phyloP scores from a whole-genome alignment of 1,284 basidiomycete genomes.

The Hymenochaete sp. region DNA sequence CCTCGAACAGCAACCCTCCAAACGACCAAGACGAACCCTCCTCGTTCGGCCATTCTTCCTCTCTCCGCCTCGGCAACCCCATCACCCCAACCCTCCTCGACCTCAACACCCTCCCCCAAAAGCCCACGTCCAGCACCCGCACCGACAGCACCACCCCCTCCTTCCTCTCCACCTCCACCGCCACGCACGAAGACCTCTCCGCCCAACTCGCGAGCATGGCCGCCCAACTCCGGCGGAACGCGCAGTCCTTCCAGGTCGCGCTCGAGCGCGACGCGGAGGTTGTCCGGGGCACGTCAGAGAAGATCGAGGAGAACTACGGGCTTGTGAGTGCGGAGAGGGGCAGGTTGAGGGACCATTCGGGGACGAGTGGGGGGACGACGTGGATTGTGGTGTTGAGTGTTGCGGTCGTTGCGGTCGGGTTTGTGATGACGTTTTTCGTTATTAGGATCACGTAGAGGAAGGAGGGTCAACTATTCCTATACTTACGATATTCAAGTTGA shows the following conservation, averaged over 20 bases:
- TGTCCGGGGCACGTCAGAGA: conserved; percentile 50
- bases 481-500: background rate
- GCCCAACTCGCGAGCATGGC: conserved; percentile 72
- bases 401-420: conserved; percentile 49
- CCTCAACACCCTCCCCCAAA: conserved; percentile 19
- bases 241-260: conserved; percentile 56
- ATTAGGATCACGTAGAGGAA: conserved; percentile 47
- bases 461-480: background rate
- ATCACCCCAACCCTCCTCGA: conserved; percentile 23
- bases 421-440: conserved; percentile 62
- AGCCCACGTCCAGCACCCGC: conserved; percentile 24
- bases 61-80: conserved; percentile 8
- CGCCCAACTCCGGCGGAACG: conserved; percentile 65
- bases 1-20: background rate
- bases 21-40: background rate
- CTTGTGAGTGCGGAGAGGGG: conserved; percentile 58
- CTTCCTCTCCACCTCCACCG: conserved; percentile 47
- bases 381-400: conserved; percentile 60
- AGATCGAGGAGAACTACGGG: conserved; percentile 63
- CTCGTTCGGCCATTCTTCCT: background rate
- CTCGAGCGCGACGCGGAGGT: conserved; percentile 58
- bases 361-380: conserved; percentile 62
- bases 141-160: conserved; percentile 30
- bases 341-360: conserved; percentile 53
- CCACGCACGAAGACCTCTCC: conserved; percentile 63